phyloP scores from a whole-genome alignment of 352 stramenopile species.

The Phytophthora quininea region DNA sequence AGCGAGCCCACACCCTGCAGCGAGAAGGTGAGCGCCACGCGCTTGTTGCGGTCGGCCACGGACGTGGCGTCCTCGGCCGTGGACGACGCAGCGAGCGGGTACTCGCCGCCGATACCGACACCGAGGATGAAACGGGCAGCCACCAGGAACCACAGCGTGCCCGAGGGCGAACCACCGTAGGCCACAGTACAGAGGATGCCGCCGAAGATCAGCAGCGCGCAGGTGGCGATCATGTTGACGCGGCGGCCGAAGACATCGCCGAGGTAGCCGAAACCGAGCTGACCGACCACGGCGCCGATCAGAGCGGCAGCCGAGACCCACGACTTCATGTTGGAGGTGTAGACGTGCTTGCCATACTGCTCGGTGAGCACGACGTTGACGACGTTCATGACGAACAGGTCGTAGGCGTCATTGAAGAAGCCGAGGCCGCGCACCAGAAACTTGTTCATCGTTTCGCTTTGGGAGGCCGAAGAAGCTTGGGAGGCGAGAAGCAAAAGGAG shows the following conservation, averaged over 20 bases:
- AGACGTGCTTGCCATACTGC: slow-evolving; percentile 65
- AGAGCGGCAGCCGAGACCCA: slow-evolving; percentile 60
- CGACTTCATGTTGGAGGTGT: slow-evolving; percentile 68
- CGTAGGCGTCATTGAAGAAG: slow-evolving; percentile 83
- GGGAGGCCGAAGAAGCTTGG: slow-evolving; percentile 4
- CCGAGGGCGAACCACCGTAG: slow-evolving; percentile 42
- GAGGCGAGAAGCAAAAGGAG: slow-evolving; percentile 20
- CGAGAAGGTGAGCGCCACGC: slow-evolving; percentile 70
- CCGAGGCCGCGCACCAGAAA: slow-evolving; percentile 73
- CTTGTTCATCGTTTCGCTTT: slow-evolving; percentile 49
- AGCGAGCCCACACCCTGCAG: slow-evolving; percentile 68
- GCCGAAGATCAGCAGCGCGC: slow-evolving; percentile 65
- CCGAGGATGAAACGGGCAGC: slow-evolving; percentile 64
- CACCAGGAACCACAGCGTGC: slow-evolving; percentile 71
- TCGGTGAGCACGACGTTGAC: slow-evolving; percentile 84
- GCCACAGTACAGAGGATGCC: slow-evolving; percentile 66
- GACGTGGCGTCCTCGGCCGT: slow-evolving; percentile 66
- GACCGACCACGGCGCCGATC: slow-evolving; percentile 63
- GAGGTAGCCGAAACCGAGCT: slow-evolving; percentile 64
- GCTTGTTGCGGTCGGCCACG: slow-evolving; percentile 52
- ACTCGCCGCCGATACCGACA: slow-evolving; percentile 63
- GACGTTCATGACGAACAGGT: slow-evolving; percentile 86
- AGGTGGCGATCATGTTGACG: slow-evolving; percentile 76
- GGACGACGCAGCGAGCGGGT: slow-evolving; percentile 55
- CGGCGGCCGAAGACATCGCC: slow-evolving; percentile 67